Evolutionary conservation across 2,329 filamentous ascomycete genomes (phyloP), one percentile per base, ranked within the genome.

Genomic region (Fusarium sp.): DNA sequence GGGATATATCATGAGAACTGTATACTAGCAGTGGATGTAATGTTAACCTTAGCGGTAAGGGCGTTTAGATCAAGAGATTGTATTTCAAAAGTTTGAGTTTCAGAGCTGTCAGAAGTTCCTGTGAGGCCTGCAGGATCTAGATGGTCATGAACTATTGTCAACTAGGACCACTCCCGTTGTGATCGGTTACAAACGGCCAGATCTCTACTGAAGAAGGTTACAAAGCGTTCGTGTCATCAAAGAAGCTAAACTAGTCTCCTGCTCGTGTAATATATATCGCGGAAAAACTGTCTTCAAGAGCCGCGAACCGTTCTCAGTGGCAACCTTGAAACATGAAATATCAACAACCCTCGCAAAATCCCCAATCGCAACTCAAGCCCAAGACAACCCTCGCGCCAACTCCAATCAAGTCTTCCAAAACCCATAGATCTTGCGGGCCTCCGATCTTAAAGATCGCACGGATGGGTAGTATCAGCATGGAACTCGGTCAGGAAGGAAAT

Each of bases 11-110:
- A 68, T 13, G 49, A 62, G 62, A 55, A 60, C 41, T 76, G 71
- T 76, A 76, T 49, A 75, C 64, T 61, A 75, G 46, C 39, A 54
- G 62, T 45, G 50, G 57, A 58, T 74, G 69, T 77, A 74, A 72
- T 76, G 73, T 72, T 73, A 73, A 76, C 42, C 25, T 44, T 46
- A 25, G 29, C 41, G 64, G 41, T 29, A 65, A n/a, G 45, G 38
- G 35, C 35, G 45, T 57, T 62, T 10, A 54, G 57, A 33, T 36
- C 31, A 65, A 64, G 66, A 71, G 29, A 49, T 58, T 72, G 65
- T 31, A 70, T 64, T 57, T 66, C 3, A 33, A 35, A 63, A 39
- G 29, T 35, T 35, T n/a, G n/a, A 8, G 50, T 69, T 69, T 68
- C 41, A 49, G 46, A 53, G 8, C 42, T 50, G 53, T 38, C 31